phyloP scores from a whole-genome alignment of 345 rosid genomes.

The Citrus unshiu region DNA sequence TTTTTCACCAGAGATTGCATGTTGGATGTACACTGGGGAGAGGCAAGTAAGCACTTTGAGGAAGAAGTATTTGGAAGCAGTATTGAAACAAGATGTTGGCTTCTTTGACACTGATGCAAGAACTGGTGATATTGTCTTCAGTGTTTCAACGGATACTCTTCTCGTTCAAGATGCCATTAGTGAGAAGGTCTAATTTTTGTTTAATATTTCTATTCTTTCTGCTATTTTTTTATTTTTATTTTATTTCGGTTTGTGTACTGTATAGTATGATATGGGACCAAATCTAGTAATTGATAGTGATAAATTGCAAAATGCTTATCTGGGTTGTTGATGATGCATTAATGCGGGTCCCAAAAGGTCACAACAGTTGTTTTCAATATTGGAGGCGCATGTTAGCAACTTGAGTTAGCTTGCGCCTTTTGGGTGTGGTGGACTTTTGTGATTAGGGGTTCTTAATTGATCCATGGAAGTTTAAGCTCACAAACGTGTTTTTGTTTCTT shows the following conservation, averaged over 20 bases:
- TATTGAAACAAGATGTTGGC: slow-evolving; percentile 94
- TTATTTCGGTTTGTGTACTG: background rate
- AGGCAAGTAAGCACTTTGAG: slow-evolving; percentile 90
- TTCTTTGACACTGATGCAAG: slow-evolving; percentile 98
- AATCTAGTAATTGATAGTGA: slow-evolving; percentile 20
- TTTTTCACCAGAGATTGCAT: slow-evolving; percentile 67
- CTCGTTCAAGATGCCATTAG: slow-evolving; percentile 99
- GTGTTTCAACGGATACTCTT: slow-evolving; percentile 97
- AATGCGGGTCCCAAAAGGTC: slow-evolving; percentile 40
- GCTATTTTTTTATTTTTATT: background rate
- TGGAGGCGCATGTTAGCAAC: slow-evolving; percentile 44
- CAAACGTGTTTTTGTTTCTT: background rate
- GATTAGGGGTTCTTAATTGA: slow-evolving; percentile 16
- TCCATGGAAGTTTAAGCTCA: background rate
- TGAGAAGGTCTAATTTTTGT: slow-evolving; percentile 59
- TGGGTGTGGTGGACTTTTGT: slow-evolving; percentile 11
- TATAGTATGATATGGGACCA: slow-evolving; percentile 15
- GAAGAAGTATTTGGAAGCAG: slow-evolving; percentile 93
- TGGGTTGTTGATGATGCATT: slow-evolving; percentile 22
- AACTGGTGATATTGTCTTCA: slow-evolving; percentile 96
- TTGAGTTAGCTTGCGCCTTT: slow-evolving; percentile 31
- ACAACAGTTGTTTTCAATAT: slow-evolving; percentile 11
- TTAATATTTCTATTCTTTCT: background rate
- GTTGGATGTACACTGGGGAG: slow-evolving; percentile 99
- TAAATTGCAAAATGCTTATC: slow-evolving; percentile 17